Evolutionary conservation across 495 filamentous ascomycete genomes (phyloP).

Genomic region (Poronia punctata): DNA sequence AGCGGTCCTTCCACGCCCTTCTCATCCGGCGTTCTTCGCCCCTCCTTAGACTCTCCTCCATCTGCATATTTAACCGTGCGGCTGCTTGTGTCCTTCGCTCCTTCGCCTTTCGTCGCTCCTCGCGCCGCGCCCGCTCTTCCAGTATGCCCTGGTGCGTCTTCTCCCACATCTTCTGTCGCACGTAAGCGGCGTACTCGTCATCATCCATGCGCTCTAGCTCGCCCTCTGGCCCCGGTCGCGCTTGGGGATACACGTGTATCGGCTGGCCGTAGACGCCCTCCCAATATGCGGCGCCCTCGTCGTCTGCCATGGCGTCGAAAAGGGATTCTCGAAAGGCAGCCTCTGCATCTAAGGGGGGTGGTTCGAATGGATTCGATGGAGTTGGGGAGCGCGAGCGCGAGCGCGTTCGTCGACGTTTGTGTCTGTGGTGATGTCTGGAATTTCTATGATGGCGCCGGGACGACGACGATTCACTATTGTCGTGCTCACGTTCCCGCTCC

Average conservation of each 20-base stretch:
- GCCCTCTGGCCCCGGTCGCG: slow-evolving; percentile 31
- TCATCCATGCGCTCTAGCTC: slow-evolving; percentile 82
- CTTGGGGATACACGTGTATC: slow-evolving; percentile 43
- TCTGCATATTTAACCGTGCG: slow-evolving; percentile 41
- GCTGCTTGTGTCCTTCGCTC: slow-evolving; percentile 39
- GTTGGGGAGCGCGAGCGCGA: slow-evolving; percentile 18
- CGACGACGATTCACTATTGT: slow-evolving; percentile 9
- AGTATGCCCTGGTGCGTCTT: slow-evolving; percentile 62
- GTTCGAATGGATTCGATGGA: slow-evolving; percentile 41
- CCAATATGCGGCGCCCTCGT: slow-evolving; percentile 95
- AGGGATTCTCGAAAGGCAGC: slow-evolving; percentile 89
- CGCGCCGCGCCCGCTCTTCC: slow-evolving; percentile 44
- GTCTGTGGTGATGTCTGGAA: slow-evolving; percentile 23
- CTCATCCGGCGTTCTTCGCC: slow-evolving; percentile 35
- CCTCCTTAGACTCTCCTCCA: slow-evolving; percentile 42
- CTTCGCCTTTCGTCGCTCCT: slow-evolving; percentile 33
- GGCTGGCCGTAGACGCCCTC: slow-evolving; percentile 91
- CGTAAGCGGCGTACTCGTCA: slow-evolving; percentile 80
- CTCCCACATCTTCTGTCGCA: slow-evolving; percentile 89
- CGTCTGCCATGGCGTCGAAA: slow-evolving; percentile 97
- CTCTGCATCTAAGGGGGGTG: slow-evolving; percentile 52
- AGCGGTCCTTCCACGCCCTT: slow-evolving; percentile 38
- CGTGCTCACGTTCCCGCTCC: slow-evolving; percentile 11
- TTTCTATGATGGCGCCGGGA: slow-evolving; percentile 20
- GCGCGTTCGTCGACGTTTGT: slow-evolving; percentile 24